Percentiles rank a stretch among this genome's conserved stretches.
Evolutionary conservation across 2,329 filamentous ascomycete genomes (phyloP).

Genomic region (Trichoderma atrobrunneum): DNA sequence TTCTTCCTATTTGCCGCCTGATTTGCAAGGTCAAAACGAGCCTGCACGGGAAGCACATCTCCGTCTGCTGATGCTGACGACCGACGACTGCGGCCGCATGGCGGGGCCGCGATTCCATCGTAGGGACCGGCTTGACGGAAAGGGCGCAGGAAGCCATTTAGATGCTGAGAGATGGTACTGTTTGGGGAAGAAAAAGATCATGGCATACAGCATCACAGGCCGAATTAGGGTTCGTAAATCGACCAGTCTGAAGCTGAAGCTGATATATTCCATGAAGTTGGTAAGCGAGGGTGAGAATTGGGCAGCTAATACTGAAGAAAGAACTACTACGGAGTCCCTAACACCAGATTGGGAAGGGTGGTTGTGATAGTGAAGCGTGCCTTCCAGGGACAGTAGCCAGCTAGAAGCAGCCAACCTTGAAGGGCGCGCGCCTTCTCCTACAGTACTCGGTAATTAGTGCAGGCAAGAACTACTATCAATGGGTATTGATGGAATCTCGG

Average conservation of each 20-base stretch:
- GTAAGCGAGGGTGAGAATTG: background rate
- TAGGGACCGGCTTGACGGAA: background rate
- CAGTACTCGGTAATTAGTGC: background rate
- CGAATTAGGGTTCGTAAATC: background rate
- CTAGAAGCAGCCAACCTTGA: background rate
- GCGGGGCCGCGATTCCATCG: conserved; percentile 16
- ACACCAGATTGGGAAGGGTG: background rate
- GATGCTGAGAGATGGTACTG: background rate
- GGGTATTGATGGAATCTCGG: background rate
- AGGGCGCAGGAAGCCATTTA: background rate
- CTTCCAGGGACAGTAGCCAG: background rate
- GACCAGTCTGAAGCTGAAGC: background rate
- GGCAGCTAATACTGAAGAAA: background rate
- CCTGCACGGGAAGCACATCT: conserved; percentile 4
- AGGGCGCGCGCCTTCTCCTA: background rate
- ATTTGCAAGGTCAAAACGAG: background rate
- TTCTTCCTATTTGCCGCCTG: background rate
- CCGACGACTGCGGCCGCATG: conserved; percentile 14
- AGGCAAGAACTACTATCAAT: no score
- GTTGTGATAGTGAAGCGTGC: background rate
- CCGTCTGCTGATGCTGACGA: conserved; percentile 18
- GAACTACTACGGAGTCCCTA: background rate
- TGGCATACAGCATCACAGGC: background rate
- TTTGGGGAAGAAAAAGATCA: background rate
- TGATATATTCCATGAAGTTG: background rate